Conservation (phyloP, 441 rosid species). For the Adansonia gregorii region DNA sequence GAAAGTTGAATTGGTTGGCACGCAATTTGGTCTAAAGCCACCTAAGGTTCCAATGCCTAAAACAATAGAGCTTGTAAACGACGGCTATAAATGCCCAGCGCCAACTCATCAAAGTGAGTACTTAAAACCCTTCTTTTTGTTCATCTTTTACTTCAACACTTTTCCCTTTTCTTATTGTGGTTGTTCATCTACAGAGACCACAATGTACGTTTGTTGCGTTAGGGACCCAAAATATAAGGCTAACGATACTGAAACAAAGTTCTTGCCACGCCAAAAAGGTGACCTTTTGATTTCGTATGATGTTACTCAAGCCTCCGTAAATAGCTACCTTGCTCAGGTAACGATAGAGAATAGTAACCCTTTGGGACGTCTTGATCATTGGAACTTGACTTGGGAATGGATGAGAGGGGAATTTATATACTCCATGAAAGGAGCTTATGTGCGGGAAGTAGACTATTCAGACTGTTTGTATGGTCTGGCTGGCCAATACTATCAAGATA, state of each 20-base stretch:
- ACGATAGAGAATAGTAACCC: constrained; percentile 39
- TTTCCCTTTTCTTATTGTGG: neutral
- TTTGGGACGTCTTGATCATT: constrained; percentile 45
- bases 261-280: constrained; percentile 36
- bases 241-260: constrained; percentile 29
- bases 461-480: constrained; percentile 36
- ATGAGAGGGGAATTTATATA: constrained; percentile 47
- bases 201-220: constrained; percentile 37
- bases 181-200: constrained; percentile 40
- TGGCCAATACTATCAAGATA: constrained; percentile 21
- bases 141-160: neutral
- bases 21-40: constrained; percentile 51
- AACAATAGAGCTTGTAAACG: constrained; percentile 47
- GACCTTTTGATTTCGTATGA: constrained; percentile 42
- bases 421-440: constrained; percentile 43
- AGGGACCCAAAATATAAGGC: constrained; percentile 36
- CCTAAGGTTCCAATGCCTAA: constrained; percentile 52
- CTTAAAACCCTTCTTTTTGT: neutral
- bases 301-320: constrained; percentile 31
- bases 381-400: constrained; percentile 57
- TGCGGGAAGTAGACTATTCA: constrained; percentile 26
- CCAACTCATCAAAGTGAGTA: constrained; percentile 38
- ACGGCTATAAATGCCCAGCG: constrained; percentile 59
- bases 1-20: constrained; percentile 44
- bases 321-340: constrained; percentile 38